Evolutionary conservation across 768 basidiomycete genomes (phyloP).

Genomic region (Hygrocybe punicea): DNA sequence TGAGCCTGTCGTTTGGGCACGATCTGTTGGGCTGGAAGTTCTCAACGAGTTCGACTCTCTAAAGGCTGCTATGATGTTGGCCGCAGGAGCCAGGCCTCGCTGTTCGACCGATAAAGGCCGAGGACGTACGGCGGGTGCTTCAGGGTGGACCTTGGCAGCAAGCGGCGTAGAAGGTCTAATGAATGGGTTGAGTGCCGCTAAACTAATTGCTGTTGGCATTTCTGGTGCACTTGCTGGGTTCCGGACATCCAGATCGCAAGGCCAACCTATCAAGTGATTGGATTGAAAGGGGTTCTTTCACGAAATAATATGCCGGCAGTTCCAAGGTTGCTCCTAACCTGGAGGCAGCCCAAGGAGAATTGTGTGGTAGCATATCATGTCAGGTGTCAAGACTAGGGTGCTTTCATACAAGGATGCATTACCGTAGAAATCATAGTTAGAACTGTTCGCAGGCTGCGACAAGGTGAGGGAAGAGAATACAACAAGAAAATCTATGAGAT

Average conservation of each 20-base stretch:
- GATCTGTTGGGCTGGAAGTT: constrained; percentile 85
- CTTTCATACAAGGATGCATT: no score
- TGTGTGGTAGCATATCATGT: no score
- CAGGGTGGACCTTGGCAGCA: constrained; percentile 40
- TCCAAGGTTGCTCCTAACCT: no score
- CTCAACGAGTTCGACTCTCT: constrained; percentile 83
- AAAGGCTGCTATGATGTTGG: constrained; percentile 81
- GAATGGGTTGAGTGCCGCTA: constrained; percentile 32
- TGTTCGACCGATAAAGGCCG: not conserved
- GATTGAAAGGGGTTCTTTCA: no score
- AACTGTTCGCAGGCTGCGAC: no score
- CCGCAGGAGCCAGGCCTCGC: constrained; percentile 51
- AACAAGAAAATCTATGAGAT: no score
- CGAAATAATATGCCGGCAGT: no score
- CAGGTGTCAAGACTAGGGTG: no score
- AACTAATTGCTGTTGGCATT: constrained; percentile 26
- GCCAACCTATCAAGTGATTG: not conserved
- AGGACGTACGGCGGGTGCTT: constrained; percentile 1
- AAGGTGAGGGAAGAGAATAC: no score
- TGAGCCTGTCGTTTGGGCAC: constrained; percentile 76
- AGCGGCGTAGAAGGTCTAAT: constrained; percentile 46
- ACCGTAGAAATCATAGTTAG: no score
- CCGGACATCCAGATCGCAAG: constrained; percentile 6
- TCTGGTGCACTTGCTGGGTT: constrained; percentile 30
- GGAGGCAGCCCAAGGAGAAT: no score